phyloP scores from a whole-genome alignment of 257 asterid genomes.

The Penstemon newberryi region DNA sequence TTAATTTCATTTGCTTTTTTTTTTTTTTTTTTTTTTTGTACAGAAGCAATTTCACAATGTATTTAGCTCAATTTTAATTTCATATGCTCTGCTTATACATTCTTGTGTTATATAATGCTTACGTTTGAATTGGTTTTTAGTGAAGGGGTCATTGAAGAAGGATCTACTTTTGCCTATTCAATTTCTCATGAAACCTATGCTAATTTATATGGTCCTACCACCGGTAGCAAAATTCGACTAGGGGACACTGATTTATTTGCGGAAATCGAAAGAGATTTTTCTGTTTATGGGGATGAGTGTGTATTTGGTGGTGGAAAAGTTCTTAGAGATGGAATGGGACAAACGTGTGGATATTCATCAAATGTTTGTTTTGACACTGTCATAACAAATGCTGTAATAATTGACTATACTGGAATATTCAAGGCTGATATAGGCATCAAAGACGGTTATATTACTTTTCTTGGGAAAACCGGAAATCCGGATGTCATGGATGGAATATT shows the following conservation, averaged over 20 bases:
- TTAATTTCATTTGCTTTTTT: too few species aligned
- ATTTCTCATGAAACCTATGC: constrained; percentile 76
- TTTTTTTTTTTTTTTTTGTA: too few species aligned
- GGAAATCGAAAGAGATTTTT: constrained; percentile 75
- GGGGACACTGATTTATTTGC: constrained; percentile 91
- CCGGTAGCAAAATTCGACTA: constrained; percentile 84
- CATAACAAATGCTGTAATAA: constrained; percentile 83
- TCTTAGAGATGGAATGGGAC: constrained; percentile 94
- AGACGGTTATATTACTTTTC: constrained; percentile 60
- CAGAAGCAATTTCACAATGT: too few species aligned
- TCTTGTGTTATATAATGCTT: constrained; percentile 20
- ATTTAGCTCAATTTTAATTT: not conserved
- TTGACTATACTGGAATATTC: constrained; percentile 86
- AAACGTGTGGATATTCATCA: constrained; percentile 68
- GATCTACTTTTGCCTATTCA: constrained; percentile 51
- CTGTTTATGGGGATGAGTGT: constrained; percentile 87
- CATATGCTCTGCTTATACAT: constrained; percentile 8
- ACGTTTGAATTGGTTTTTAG: constrained; percentile 46
- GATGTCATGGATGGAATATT: constrained; percentile 67
- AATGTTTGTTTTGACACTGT: constrained; percentile 75
- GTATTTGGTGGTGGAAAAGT: constrained; percentile 98
- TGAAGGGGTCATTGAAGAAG: constrained; percentile 60
- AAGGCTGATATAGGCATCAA: constrained; percentile 95
- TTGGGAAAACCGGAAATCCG: constrained; percentile 95
- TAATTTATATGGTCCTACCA: constrained; percentile 89